A percentile compares a stretch with the other conserved stretches of the same genome.
Conservation (phyloP, 352 stramenopile genomes). For the Pythium phragmiticola region DNA sequence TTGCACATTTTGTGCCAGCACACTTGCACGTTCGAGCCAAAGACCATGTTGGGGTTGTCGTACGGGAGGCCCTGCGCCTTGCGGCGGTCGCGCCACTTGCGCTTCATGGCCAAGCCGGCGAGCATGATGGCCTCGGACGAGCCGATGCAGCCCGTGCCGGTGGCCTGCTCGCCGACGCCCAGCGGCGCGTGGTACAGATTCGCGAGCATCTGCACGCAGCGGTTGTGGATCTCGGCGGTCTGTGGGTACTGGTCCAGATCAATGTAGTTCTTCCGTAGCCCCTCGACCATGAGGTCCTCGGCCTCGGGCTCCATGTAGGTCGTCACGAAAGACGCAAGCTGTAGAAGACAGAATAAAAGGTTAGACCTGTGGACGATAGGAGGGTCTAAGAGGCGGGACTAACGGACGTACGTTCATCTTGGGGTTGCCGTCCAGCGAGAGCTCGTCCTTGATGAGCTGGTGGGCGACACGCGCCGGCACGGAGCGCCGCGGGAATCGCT, state of each 20-base stretch:
- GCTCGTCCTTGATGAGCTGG: conserved; percentile 89
- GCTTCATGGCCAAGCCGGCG: conserved; percentile 89
- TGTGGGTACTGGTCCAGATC: conserved; percentile 92
- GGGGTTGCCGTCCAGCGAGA: conserved; percentile 87
- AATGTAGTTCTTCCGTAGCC: conserved; percentile 91
- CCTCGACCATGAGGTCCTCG: conserved; percentile 89
- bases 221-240: conserved; percentile 92
- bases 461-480: conserved; percentile 81
- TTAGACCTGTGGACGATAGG: background rate
- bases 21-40: conserved; percentile 91
- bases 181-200: conserved; percentile 89
- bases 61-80: conserved; percentile 68
- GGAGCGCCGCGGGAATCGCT: conserved; percentile 59
- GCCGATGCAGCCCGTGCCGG: conserved; percentile 88
- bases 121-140: conserved; percentile 93
- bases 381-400: background rate
- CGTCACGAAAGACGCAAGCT: conserved; percentile 89
- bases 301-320: conserved; percentile 92
- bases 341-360: background rate
- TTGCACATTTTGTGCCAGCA: conserved; percentile 95
- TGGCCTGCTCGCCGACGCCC: conserved; percentile 49
- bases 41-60: conserved; percentile 92
- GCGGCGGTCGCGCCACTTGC: conserved; percentile 87
- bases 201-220: conserved; percentile 90
- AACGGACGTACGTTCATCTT: conserved; percentile 78